These are phyloP conservation scores for Draba incana DNA, from an alignment of 345 rosid species.

Conservation along the genomic window DNA sequence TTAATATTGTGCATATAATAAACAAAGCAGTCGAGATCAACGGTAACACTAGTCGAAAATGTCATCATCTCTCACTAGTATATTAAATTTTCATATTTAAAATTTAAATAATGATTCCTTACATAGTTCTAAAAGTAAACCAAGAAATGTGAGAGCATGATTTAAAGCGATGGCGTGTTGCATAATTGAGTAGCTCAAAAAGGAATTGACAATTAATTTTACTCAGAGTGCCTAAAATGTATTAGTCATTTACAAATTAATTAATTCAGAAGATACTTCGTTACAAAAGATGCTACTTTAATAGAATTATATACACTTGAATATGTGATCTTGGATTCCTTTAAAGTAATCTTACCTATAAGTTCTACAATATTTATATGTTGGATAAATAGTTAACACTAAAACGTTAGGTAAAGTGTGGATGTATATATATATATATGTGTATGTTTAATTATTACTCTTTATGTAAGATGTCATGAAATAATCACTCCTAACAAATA, in stretches of 20 bases:
- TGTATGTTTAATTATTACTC: too few relatives aligned
- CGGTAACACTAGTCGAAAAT: conserved; percentile 35
- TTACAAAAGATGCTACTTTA: neutral
- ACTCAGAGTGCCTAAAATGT: conserved; percentile 21
- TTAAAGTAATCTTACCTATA: neutral
- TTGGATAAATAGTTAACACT: neutral
- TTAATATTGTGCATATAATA: conserved; percentile 7
- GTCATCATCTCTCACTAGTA: conserved; percentile 32
- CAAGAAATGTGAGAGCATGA: conserved; percentile 23
- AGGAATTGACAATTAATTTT: conserved; percentile 9
- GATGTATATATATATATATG: too few relatives aligned
- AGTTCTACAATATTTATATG: conserved; percentile 1
- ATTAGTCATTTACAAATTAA: conserved; percentile 16
- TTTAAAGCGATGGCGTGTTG: conserved; percentile 36
- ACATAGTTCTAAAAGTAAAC: conserved; percentile 28
- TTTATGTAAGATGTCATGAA: too few relatives aligned
- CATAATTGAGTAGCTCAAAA: conserved; percentile 34
- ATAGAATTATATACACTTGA: neutral
- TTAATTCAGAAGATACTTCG: neutral
- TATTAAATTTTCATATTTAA: conserved; percentile 3
- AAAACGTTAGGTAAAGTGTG: too few relatives aligned
- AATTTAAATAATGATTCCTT: conserved; percentile 24
- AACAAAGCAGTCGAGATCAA: conserved; percentile 26
- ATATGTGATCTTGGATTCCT: conserved; percentile 12
- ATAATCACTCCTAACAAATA: too few relatives aligned